phyloP scores from a whole-genome alignment of 1,139 yeast species.

The Sugiyamaella pinicola region DNA sequence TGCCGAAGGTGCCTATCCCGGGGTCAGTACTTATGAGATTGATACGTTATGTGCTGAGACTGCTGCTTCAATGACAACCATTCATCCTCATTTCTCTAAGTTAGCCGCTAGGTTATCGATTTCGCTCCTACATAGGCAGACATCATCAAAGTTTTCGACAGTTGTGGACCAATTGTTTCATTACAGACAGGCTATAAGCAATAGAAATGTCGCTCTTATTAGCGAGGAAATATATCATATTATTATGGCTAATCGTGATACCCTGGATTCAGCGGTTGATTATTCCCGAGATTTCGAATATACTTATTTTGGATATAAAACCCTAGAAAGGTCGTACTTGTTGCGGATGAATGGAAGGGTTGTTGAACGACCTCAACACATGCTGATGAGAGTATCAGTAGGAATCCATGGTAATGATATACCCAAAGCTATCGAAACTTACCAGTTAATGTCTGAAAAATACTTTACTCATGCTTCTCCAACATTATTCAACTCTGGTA shows the following conservation, averaged over 20 bases:
- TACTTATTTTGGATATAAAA: slow-evolving; percentile 75
- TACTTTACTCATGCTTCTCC: slow-evolving; percentile 83
- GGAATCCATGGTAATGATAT: slow-evolving; percentile 75
- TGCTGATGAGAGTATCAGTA: slow-evolving; percentile 76
- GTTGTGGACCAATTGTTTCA: slow-evolving; percentile 65
- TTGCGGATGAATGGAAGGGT: slow-evolving; percentile 58
- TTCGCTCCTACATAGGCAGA: slow-evolving; percentile 73
- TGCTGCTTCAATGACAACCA: slow-evolving; percentile 84
- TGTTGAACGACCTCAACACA: slow-evolving; percentile 79
- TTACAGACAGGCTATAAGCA: slow-evolving; percentile 64
- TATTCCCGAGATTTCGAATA: slow-evolving; percentile 66
- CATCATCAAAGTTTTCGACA: slow-evolving; percentile 70
- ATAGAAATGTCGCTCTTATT: slow-evolving; percentile 66
- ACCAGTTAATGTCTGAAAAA: slow-evolving; percentile 72
- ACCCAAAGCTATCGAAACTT: slow-evolving; percentile 64
- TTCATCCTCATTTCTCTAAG: slow-evolving; percentile 85
- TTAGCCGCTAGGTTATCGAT: slow-evolving; percentile 86
- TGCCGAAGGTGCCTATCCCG: slow-evolving; percentile 75
- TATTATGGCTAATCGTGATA: slow-evolving; percentile 55
- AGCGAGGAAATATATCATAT: slow-evolving; percentile 59
- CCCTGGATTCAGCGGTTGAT: slow-evolving; percentile 63
- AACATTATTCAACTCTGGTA: slow-evolving; percentile 78
- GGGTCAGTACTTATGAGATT: slow-evolving; percentile 78
- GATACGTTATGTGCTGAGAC: slow-evolving; percentile 84
- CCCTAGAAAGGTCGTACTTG: slow-evolving; percentile 70